These are phyloP conservation scores for Thymus mandschuricus DNA, from an alignment of 257 asterid genomes.

Conservation along the genomic window DNA sequence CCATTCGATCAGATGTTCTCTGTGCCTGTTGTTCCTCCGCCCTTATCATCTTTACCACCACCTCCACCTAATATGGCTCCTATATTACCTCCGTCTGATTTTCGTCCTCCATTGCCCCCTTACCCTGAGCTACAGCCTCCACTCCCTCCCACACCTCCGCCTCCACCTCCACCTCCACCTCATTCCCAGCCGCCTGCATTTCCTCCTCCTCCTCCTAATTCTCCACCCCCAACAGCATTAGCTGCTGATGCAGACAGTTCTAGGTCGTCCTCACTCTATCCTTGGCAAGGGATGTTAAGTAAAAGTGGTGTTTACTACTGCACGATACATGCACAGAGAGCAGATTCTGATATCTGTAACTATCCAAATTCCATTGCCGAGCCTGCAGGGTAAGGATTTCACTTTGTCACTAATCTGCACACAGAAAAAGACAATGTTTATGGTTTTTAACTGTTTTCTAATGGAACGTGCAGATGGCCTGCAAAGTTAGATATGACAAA, in stretches of 20 bases:
- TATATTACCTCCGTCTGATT: conserved; percentile 52
- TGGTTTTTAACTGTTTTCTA: conserved; percentile 21
- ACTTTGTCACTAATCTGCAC: conserved; percentile 32
- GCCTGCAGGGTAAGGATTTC: conserved; percentile 72
- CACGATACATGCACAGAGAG: conserved; percentile 74
- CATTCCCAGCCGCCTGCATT: conserved; percentile 60
- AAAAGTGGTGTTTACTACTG: conserved; percentile 89
- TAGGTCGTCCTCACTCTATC: conserved; percentile 38
- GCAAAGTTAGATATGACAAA: conserved; percentile 85
- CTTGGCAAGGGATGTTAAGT: conserved; percentile 89
- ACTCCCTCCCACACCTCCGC: conserved; percentile 60
- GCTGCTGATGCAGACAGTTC: conserved; percentile 44
- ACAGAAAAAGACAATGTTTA: background rate
- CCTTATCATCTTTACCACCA: conserved; percentile 57
- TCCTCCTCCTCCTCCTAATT: conserved; percentile 79
- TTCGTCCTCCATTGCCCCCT: conserved; percentile 56
- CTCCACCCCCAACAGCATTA: conserved; percentile 60
- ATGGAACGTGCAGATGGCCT: conserved; percentile 90
- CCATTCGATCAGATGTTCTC: conserved; percentile 69
- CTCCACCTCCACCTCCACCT: conserved; percentile 63
- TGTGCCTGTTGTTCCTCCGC: conserved; percentile 62
- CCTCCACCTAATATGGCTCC: conserved; percentile 52
- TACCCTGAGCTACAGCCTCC: conserved; percentile 48
- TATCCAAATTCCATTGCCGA: conserved; percentile 71
- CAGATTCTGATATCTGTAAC: conserved; percentile 80